These are phyloP conservation scores for Cadophora malorum DNA, from an alignment of 2,329 filamentous ascomycete species.

Conservation along the genomic window DNA sequence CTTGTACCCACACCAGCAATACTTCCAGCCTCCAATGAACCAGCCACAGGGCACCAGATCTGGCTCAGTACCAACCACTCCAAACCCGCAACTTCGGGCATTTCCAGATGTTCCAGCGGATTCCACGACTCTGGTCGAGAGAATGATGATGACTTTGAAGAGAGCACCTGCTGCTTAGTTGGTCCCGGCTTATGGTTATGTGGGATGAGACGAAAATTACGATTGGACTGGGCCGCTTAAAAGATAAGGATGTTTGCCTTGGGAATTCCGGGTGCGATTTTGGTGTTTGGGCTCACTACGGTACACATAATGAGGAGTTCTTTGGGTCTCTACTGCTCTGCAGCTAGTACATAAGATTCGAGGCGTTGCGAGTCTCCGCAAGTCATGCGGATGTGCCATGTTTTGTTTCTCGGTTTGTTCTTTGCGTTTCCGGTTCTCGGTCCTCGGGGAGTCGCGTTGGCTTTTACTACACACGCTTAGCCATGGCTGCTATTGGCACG, in stretches of 20 bases:
- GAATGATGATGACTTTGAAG: constrained; percentile 59
- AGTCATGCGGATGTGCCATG: background rate
- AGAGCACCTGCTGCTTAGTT: constrained; percentile 37
- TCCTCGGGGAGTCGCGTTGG: background rate
- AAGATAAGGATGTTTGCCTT: background rate
- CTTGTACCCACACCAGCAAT: constrained; percentile 24
- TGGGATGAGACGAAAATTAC: constrained; percentile 21
- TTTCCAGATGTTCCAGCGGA: constrained; percentile 45
- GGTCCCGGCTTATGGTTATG: background rate
- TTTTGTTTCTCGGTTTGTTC: background rate
- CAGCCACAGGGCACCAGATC: constrained; percentile 18
- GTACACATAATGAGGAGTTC: background rate
- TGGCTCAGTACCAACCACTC: constrained; percentile 15
- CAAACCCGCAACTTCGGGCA: constrained; percentile 29
- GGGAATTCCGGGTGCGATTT: background rate
- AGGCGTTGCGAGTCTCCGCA: background rate
- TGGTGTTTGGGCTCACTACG: background rate
- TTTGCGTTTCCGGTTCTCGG: background rate
- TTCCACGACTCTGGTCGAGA: constrained; percentile 53
- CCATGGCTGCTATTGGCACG: background rate
- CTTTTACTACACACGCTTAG: background rate
- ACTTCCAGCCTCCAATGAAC: constrained; percentile 12
- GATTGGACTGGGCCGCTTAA: background rate
- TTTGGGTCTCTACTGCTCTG: background rate
- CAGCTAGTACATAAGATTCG: background rate